Percentiles rank a stretch among this genome's conserved stretches.
Conservation (phyloP, 2,329 filamentous ascomycete genomes). For the Bipolaris bicolor region DNA sequence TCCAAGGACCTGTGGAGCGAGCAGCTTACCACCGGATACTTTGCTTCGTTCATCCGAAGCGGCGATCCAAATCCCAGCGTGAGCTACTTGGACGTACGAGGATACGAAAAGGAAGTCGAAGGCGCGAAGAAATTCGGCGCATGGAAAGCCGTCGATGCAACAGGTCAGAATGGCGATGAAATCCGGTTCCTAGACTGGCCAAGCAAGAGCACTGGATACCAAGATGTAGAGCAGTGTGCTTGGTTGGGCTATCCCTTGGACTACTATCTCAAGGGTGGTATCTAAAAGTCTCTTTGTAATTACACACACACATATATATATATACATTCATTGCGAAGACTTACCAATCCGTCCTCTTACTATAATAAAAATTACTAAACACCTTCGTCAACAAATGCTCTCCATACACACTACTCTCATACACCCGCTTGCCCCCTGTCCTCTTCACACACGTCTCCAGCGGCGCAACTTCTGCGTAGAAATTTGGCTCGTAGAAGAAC, state of each 20-base stretch:
- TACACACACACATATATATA: background rate
- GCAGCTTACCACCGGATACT: conserved; percentile 57
- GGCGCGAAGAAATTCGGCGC: conserved; percentile 49
- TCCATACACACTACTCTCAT: conserved; percentile 49
- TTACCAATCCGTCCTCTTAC: conserved; percentile 35
- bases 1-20: conserved; percentile 56
- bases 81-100: conserved; percentile 55
- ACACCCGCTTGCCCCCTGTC: conserved; percentile 31
- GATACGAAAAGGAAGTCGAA: conserved; percentile 53
- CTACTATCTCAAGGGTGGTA: conserved; percentile 43
- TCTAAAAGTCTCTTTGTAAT: background rate
- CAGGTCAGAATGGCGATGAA: conserved; percentile 39
- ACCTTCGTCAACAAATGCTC: conserved; percentile 53
- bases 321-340: background rate
- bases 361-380: conserved; percentile 51
- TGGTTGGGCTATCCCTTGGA: conserved; percentile 43
- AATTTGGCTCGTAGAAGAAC: conserved; percentile 58
- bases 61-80: conserved; percentile 59
- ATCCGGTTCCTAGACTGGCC: conserved; percentile 57
- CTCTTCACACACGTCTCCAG: conserved; percentile 46
- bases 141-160: conserved; percentile 42
- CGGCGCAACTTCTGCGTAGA: conserved; percentile 49
- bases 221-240: conserved; percentile 59
- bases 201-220: conserved; percentile 52
- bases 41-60: conserved; percentile 58